These are phyloP conservation scores for Casaregolazyma suthepensis DNA, from an alignment of 1,139 yeast genomes.

Conservation along the genomic window DNA sequence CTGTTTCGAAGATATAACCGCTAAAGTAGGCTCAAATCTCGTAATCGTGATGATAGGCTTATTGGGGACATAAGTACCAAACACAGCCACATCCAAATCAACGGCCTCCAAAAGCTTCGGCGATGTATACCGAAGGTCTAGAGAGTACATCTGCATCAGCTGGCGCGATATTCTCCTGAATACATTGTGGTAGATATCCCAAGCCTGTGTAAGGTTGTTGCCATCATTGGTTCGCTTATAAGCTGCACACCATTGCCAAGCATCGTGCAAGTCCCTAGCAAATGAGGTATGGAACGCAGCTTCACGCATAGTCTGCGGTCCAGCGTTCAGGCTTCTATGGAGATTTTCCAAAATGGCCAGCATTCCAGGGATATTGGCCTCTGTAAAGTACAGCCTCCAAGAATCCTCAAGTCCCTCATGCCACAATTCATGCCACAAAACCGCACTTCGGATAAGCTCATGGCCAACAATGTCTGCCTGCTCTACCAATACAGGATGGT, in stretches of 20 bases:
- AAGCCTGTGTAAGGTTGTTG: slow-evolving; percentile 88
- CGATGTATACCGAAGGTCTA: slow-evolving; percentile 89
- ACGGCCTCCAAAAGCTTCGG: slow-evolving; percentile 71
- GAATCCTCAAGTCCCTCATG: slow-evolving; percentile 97
- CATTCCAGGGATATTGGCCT: slow-evolving; percentile 92
- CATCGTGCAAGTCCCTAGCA: slow-evolving; percentile 89
- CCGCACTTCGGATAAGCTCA: slow-evolving; percentile 91
- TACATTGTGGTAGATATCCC: slow-evolving; percentile 94
- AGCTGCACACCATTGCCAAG: slow-evolving; percentile 87
- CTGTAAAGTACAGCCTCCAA: slow-evolving; percentile 87
- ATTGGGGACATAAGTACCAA: slow-evolving; percentile 89
- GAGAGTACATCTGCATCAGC: slow-evolving; percentile 75
- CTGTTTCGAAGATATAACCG: slow-evolving; percentile 94
- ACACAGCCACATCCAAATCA: slow-evolving; percentile 82
- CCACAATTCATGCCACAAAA: slow-evolving; percentile 97
- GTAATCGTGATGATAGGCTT: slow-evolving; percentile 68
- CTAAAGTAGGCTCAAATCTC: slow-evolving; percentile 72
- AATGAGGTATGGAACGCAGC: slow-evolving; percentile 89
- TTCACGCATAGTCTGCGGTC: slow-evolving; percentile 91
- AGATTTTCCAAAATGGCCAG: slow-evolving; percentile 84
- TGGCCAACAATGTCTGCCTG: slow-evolving; percentile 93
- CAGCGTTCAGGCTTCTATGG: slow-evolving; percentile 72
- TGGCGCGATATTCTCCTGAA: slow-evolving; percentile 88
- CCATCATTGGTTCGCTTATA: slow-evolving; percentile 80
- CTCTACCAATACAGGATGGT: slow-evolving; percentile 76